Evolutionary conservation across 2,329 filamentous ascomycete genomes (phyloP), one percentile per base, ranked within the genome.

Genomic region (Xylariaceae sp.): DNA sequence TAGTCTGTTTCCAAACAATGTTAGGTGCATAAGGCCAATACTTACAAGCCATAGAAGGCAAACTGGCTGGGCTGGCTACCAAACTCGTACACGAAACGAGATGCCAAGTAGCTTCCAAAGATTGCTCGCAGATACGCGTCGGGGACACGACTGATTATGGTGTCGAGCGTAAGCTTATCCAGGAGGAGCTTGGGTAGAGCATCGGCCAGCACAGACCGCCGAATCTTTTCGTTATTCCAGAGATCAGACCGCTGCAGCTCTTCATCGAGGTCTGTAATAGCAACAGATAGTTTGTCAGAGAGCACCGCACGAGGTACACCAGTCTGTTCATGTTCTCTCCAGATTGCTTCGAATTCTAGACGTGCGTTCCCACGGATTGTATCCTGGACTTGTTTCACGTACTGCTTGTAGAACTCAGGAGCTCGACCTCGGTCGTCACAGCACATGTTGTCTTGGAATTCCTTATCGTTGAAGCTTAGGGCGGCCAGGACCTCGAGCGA

Each of bases 11-110:
- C 22, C 12, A 22, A 13, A 22, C 9, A 29, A 5, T 18, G 5
- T 19, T 40, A 18, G 3, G 2, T 19, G 21, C 4, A n/a, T 32
- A 29, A 18, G 19, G 22, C 22, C 18, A 12, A 16, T 56, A 87
- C 88, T 84, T 76, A 92, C 88, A 97, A 99, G 70, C 95, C 90
- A 74, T 95, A 99, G 80, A 99, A 99, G 37, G 92, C 91, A 76
- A 99, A 97, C 67, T 96, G 92, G 76, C 87, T 94, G 5, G 94
- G 92, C 62, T 83, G 86, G 70, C 91, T 92, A 66, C 94, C 94
- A 70, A 92, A 94, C 71, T 95, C 85, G 72, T 99, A 99, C 39
- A 99, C 90, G 70, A 99, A 99, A 41, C 94, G 87, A 67, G 88
- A 95, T 46, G 94, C 92, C 62, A 99, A 79, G 74, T 92, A 96